phyloP scores from a whole-genome alignment of 176 grass and related monocot genomes.

The Oryza punctata region DNA sequence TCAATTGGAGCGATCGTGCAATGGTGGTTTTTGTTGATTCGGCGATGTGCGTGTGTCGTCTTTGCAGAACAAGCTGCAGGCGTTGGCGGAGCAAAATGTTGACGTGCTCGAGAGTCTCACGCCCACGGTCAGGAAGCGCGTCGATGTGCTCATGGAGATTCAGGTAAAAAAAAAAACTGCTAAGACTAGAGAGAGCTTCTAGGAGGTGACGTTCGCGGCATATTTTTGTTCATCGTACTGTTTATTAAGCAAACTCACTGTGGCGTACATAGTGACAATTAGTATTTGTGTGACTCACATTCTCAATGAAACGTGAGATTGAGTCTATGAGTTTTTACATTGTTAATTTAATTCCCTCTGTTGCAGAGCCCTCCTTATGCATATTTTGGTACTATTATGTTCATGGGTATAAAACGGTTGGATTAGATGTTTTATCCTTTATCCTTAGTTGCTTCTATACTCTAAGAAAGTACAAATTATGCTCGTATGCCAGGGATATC shows the following conservation, averaged over 20 bases:
- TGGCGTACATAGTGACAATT: not conserved
- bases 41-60: not conserved
- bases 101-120: conserved; percentile 38
- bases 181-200: not conserved
- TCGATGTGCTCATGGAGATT: conserved; percentile 46
- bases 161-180: conserved; percentile 31
- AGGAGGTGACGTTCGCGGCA: not conserved
- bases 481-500: not conserved
- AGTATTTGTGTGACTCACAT: not conserved
- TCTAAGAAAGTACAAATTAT: not conserved
- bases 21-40: conserved; percentile 7
- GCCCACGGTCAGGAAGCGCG: conserved; percentile 52
- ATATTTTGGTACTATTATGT: no score
- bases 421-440: not conserved
- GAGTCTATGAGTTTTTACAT: not conserved
- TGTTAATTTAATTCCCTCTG: not conserved
- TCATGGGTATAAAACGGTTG: not conserved
- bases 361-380: not conserved
- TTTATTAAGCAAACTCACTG: not conserved
- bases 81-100: conserved; percentile 17
- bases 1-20: not conserved
- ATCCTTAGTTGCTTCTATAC: not conserved
- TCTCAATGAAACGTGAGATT: not conserved
- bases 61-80: conserved; percentile 43
- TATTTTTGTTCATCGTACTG: not conserved